Evolutionary conservation across 352 stramenopile species (phyloP), one percentile per base, ranked within the genome.

Genomic region (Elongisporangium prolatum): DNA sequence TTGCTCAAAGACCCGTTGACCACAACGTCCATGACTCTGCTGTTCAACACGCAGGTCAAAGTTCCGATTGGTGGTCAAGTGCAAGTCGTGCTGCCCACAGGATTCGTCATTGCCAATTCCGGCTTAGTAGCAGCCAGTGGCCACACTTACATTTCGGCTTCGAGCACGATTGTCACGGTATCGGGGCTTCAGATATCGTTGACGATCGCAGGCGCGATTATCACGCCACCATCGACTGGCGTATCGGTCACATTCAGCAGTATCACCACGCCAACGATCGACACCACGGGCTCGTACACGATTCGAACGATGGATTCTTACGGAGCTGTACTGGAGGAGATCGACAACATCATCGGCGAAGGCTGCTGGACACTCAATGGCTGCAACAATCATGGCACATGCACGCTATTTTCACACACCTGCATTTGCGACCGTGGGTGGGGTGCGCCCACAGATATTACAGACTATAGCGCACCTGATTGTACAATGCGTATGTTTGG

Each of bases 351-450:
- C 38, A 69, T 65, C 21, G 82, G 82, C 14, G 82, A 88, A 57
- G 82, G 77, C 8, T 90, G 80, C 55, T 68, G 65, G 9, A 77
- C 83, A 48, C 34, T 86, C 13, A 95, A 93, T 50, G 80, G 92
- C 40, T 98, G 91, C 73, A 94, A 77, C 59, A 82, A 80, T 21
- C 82, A 94, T 60, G 86, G 88, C 9, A 77, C 70, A 17, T 95
- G 88, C 64, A 88, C 85, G 2, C 57, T 91, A 9, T 71, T 87
- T 14, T 80, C 80, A 9, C 83, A 81, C 40, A 65, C 63, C 3
- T 90, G 85, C 52, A 75, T 91, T 38, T 91, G 81, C 57, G 53
- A 86, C 44, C 48, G 56, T 37, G 78, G 82, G 3, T 90, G 82
- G 83, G 76, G 83, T 5, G 56, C 75, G 2, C 67, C 75, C 7